Evolutionary conservation across 2,329 filamentous ascomycete species (phyloP), one percentile per base, ranked within the genome.

Genomic region (Blumeriella jaapii): DNA sequence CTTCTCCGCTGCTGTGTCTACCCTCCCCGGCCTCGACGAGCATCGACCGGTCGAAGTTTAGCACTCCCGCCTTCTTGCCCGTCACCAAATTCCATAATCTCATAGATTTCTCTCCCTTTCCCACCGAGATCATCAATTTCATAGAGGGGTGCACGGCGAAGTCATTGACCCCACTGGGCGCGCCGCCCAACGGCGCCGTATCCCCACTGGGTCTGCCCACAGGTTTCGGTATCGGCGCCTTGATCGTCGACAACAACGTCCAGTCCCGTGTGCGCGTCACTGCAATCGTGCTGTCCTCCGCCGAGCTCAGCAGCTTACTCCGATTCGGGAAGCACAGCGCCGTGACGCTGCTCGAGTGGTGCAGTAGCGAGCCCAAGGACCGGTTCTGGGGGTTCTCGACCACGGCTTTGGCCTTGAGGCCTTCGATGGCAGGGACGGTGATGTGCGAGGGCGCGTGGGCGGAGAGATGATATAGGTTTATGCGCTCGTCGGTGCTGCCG

Each of bases 11-110:
- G 28, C 77, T 74, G 56, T 79, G 78, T 56, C 74, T 76, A 27
- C 77, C 72, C 62, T 94, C 85, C 29, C 83, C 84, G 8, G 82
- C 72, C 48, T 82, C 75, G 28, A 72, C 66, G 34, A 96, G 64
- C 51, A 91, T 68, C 0, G 78, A 72, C 38, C 72, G 69, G 46
- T 71, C 72, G 57, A 96, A 96, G 55, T 83, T 91, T 49, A 98
- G 63, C 34, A 94, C 87, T 18, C 87, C 85, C 1, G 87, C 87
- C 63, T 94, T 95, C 63, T 89, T 93, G 11, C 87, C 91, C 2
- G 89, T 96, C 46, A 96, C 86, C 45, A 98, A 59, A 54, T 98
- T 96, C 91, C 91, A 98, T 46, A 96, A 60, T 45, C 91, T 68
- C 82, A 98, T 93, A 53, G 79, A 85, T 46, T 76, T 78, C 63